Evolutionary conservation across 176 grass and related monocot species (phyloP).

Genomic region (Zoysia pacifica): DNA sequence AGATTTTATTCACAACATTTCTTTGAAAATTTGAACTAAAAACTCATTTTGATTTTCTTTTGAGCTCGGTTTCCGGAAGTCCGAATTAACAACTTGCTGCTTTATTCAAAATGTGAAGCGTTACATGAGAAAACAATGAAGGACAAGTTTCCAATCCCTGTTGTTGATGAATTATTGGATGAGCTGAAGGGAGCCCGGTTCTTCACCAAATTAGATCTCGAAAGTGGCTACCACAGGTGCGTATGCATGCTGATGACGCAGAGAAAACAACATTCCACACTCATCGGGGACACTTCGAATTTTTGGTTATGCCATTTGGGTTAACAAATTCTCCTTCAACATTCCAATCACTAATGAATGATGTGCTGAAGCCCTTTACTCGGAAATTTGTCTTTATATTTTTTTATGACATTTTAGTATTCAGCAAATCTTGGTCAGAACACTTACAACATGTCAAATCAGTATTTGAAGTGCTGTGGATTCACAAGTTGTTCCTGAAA

Average conservation of each 20-base stretch:
- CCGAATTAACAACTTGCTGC: too few species aligned
- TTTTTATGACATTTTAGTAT: background rate
- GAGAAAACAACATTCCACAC: background rate
- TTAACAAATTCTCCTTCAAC: background rate
- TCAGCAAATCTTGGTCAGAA: background rate
- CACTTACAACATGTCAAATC: background rate
- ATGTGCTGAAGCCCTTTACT: background rate
- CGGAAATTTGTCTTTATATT: background rate
- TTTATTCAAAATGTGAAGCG: too few species aligned
- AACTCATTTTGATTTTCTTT: too few species aligned
- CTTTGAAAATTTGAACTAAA: too few species aligned
- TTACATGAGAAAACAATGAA: background rate
- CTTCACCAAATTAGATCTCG: background rate
- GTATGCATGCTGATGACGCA: background rate
- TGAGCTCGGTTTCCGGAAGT: too few species aligned
- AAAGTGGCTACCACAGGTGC: background rate
- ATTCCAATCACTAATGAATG: background rate
- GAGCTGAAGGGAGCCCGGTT: background rate
- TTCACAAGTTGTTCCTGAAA: background rate
- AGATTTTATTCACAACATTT: too few species aligned
- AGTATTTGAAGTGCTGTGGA: accelerated
- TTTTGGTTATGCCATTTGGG: background rate
- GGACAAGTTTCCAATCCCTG: background rate
- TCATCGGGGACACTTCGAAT: background rate
- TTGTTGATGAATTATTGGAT: background rate